Conservation (phyloP, 345 rosid species). For the Geranium rotundifolium region DNA sequence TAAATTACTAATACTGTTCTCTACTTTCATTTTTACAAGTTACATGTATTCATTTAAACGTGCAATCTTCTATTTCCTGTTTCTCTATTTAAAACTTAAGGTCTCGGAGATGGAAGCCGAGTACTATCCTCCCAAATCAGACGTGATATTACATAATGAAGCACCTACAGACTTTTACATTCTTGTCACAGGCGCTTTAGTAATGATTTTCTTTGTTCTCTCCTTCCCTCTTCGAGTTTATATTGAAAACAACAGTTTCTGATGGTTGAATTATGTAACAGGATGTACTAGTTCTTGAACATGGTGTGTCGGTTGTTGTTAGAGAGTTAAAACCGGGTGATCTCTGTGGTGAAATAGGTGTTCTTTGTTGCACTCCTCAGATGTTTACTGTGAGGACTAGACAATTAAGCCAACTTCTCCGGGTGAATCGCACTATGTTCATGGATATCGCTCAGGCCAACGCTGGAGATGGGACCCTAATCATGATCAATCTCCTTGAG, state of each 20-base stretch:
- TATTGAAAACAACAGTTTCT: neutral
- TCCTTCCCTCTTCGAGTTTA: no score
- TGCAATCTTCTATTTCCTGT: no score
- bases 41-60: neutral
- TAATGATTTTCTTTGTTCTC: conserved; percentile 11
- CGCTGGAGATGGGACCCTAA: conserved; percentile 84
- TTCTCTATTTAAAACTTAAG: conserved; percentile 17
- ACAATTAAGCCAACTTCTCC: conserved; percentile 77
- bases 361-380: conserved; percentile 78
- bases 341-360: conserved; percentile 79
- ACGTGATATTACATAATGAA: conserved; percentile 71
- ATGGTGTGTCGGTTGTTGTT: conserved; percentile 50
- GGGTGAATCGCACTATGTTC: conserved; percentile 77
- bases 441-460: conserved; percentile 77
- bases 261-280: conserved; percentile 15
- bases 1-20: conserved; percentile 10
- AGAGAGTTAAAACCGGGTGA: conserved; percentile 69
- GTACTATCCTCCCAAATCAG: conserved; percentile 82
- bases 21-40: neutral
- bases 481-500: conserved; percentile 90
- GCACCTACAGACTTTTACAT: conserved; percentile 78
- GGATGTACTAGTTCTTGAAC: conserved; percentile 45
- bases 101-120: conserved; percentile 84
- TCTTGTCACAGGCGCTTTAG: conserved; percentile 66
- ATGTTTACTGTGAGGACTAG: conserved; percentile 82